Evolutionary conservation across 2,329 filamentous ascomycete genomes (phyloP).

Genomic region (Colletotrichum simmondsii): DNA sequence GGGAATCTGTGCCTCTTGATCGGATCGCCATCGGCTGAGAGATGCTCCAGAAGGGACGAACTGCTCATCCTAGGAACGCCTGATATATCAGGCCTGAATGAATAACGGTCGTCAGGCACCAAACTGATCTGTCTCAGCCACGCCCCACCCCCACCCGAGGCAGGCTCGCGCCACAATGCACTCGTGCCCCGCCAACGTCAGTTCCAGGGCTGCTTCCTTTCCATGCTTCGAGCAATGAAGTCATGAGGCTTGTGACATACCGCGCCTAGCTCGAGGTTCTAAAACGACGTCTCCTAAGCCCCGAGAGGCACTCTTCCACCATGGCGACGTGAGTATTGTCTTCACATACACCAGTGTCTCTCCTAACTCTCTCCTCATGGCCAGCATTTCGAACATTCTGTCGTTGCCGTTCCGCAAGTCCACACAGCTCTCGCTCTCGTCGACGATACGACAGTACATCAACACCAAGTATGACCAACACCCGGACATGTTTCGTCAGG

Average conservation of each 20-base stretch:
- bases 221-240: slow-evolving; percentile 30
- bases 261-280: slow-evolving; percentile 16
- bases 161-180: slow-evolving; percentile 10
- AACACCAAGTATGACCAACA: slow-evolving; percentile 99
- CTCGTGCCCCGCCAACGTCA: slow-evolving; percentile 35
- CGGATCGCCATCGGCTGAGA: background rate
- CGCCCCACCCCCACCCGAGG: slow-evolving; percentile 18
- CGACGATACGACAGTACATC: slow-evolving; percentile 93
- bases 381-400: slow-evolving; percentile 67
- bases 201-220: slow-evolving; percentile 10
- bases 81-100: background rate
- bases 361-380: background rate
- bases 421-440: slow-evolving; percentile 79
- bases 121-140: slow-evolving; percentile 10
- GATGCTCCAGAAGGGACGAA: slow-evolving; percentile 5
- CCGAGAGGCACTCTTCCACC: background rate
- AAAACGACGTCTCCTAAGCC: background rate
- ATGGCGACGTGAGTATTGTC: slow-evolving; percentile 42
- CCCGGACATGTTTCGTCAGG: slow-evolving; percentile 93
- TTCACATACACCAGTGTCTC: no score
- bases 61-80: background rate
- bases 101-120: background rate
- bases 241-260: slow-evolving; percentile 23
- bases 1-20: background rate
- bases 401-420: slow-evolving; percentile 90